phyloP scores from a whole-genome alignment of 306 rosid species.

The Hylodesmum podocarpum region DNA sequence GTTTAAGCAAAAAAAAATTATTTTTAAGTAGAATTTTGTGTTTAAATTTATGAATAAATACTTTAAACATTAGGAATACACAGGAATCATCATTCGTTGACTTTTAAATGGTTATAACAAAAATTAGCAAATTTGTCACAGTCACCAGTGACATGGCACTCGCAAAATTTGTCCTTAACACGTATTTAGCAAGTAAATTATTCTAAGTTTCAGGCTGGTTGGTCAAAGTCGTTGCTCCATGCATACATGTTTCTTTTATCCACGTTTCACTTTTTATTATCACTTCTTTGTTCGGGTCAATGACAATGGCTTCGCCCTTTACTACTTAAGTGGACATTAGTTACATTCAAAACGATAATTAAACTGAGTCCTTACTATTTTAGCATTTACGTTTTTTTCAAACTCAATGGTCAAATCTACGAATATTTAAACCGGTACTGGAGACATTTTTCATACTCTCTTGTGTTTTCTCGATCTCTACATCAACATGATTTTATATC shows the following conservation, averaged over 20 bases:
- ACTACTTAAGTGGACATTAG: not conserved
- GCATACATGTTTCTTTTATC: not conserved
- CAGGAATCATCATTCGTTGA: too few relatives aligned
- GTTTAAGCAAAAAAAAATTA: too few relatives aligned
- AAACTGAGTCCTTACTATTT: too few relatives aligned
- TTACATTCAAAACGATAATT: not conserved
- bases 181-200: not conserved
- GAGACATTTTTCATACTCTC: too few relatives aligned
- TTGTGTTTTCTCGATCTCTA: too few relatives aligned
- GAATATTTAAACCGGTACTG: not conserved
- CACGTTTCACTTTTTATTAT: not conserved
- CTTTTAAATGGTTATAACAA: not conserved
- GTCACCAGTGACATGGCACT: too few relatives aligned
- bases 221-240: not conserved
- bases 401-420: not conserved
- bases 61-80: too few relatives aligned
- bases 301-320: not conserved
- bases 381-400: not conserved
- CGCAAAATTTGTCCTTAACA: not conserved
- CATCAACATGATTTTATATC: too few relatives aligned
- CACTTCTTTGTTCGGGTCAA: not conserved
- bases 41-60: too few relatives aligned
- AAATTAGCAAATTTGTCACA: too few relatives aligned
- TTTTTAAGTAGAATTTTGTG: too few relatives aligned
- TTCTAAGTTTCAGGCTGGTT: not conserved